Evolutionary conservation across 2,329 filamentous ascomycete genomes (phyloP).

Genomic region (Talaromyces sp.): DNA sequence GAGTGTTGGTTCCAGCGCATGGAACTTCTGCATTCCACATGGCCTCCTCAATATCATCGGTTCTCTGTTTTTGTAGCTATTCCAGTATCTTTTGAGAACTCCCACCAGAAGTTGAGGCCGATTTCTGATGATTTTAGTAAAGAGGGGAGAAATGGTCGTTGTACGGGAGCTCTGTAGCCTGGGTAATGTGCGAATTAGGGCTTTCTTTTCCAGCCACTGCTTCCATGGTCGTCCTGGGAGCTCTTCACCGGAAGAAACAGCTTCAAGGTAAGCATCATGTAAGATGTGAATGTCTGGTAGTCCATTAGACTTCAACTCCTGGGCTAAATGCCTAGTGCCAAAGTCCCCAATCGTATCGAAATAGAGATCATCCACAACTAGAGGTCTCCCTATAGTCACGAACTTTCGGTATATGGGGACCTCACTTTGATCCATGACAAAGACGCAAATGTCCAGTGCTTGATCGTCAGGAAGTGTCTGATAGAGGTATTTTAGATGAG

Average conservation of each 20-base stretch:
- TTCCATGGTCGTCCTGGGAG: not conserved
- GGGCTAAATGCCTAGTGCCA: not conserved
- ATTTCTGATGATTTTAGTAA: not conserved
- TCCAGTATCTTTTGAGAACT: conserved; percentile 2
- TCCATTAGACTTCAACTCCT: not conserved
- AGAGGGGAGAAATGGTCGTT: not conserved
- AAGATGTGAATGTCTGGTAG: not conserved
- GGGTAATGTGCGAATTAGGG: not conserved
- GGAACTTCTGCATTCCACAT: conserved; percentile 5
- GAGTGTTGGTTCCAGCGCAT: not conserved
- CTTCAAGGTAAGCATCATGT: not conserved
- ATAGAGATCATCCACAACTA: conserved; percentile 2
- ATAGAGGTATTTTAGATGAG: conserved; percentile 5
- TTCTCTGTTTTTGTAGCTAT: not conserved
- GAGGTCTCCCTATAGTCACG: not conserved
- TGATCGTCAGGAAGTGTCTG: not conserved
- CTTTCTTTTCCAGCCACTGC: not conserved
- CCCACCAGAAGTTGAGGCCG: not conserved
- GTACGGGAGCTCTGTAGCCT: not conserved
- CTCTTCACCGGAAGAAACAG: not conserved
- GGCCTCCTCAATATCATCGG: not conserved
- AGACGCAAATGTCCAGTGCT: not conserved
- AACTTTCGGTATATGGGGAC: not conserved
- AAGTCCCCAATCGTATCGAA: conserved; percentile 4
- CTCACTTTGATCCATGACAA: not conserved